Percentiles rank a stretch among this genome's conserved stretches.
Conservation (phyloP, 495 filamentous ascomycete species). For the Daldinia concentrica region DNA sequence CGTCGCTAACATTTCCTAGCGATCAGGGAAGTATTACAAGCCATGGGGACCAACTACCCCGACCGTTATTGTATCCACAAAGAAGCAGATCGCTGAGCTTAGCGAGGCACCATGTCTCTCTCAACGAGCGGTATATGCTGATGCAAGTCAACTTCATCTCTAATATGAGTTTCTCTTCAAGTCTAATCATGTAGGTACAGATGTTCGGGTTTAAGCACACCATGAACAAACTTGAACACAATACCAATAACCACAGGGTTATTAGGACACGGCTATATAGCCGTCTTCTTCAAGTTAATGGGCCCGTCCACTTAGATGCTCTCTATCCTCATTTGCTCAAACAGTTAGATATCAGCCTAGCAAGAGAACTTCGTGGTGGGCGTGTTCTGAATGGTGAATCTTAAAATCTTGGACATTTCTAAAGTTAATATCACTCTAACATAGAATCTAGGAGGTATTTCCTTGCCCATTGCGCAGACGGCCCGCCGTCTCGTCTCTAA, state of each 20-base stretch:
- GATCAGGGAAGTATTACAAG: not conserved
- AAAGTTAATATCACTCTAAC: not conserved
- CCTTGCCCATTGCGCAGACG: not conserved
- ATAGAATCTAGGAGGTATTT: not conserved
- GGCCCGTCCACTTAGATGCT: not conserved
- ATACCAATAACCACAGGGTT: not conserved
- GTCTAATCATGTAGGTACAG: not conserved
- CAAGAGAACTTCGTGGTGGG: not conserved
- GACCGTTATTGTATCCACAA: not conserved
- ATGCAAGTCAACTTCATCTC: not conserved
- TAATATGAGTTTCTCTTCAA: not conserved
- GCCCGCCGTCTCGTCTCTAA: not conserved
- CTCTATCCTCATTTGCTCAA: not conserved
- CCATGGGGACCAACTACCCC: not conserved
- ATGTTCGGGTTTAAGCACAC: not conserved
- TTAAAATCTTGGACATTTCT: not conserved
- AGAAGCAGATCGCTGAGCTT: not conserved
- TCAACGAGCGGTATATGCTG: not conserved
- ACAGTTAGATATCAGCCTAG: not conserved
- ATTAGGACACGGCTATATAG: not conserved
- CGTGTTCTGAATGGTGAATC: not conserved
- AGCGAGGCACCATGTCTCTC: slow-evolving; percentile 1
- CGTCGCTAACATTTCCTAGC: not conserved
- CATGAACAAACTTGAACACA: not conserved
- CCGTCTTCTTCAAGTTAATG: not conserved